Evolutionary conservation across 2,329 filamentous ascomycete genomes (phyloP).

Genomic region (Xylariaceae sp.): DNA sequence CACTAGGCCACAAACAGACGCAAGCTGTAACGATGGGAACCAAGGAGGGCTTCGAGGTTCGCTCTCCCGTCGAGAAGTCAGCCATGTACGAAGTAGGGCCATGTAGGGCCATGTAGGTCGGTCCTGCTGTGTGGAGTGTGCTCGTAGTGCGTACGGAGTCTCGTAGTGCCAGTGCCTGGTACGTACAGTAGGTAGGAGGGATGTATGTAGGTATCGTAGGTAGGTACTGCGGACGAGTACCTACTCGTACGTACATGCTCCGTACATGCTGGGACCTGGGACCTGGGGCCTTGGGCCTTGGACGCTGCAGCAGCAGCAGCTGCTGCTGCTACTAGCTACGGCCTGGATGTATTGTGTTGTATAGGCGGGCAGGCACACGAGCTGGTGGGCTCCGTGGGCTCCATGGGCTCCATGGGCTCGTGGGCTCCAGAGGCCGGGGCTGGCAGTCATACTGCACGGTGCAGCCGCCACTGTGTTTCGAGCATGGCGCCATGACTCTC

Average conservation of each 20-base stretch:
- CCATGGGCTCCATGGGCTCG: too few relatives aligned
- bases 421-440: neutral
- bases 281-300: too few relatives aligned
- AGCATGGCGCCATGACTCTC: neutral
- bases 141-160: too few relatives aligned
- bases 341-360: too few relatives aligned
- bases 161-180: too few relatives aligned
- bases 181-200: too few relatives aligned
- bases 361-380: neutral
- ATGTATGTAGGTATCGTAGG: too few relatives aligned
- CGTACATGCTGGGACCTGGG: too few relatives aligned
- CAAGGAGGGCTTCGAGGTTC: neutral
- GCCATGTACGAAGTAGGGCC: neutral
- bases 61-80: neutral
- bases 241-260: too few relatives aligned
- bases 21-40: neutral
- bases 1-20: neutral
- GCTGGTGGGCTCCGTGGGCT: neutral
- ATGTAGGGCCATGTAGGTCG: neutral
- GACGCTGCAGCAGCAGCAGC: too few relatives aligned
- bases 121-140: neutral
- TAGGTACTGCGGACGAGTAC: too few relatives aligned
- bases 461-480: neutral
- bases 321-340: too few relatives aligned
- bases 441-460: neutral